Conservation (phyloP, 805 yeast species). For the Saccharomycopsis fermentans region DNA sequence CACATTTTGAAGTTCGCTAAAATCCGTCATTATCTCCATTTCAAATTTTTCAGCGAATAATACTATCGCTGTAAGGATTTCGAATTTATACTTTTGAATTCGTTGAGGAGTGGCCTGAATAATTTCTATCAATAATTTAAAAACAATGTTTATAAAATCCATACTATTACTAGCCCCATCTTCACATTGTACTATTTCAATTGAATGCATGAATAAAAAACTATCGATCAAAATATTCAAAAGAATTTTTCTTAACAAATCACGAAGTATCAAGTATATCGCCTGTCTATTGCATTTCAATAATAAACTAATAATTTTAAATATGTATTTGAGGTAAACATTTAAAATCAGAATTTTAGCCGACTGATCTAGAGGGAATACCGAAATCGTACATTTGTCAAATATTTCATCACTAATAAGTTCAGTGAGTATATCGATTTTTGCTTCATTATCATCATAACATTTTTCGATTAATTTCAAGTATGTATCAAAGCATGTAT, state of each 20-base stretch:
- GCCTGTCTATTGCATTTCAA: not conserved
- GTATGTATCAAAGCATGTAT: not conserved
- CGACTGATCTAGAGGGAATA: not conserved
- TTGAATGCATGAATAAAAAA: conserved; percentile 2
- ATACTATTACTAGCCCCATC: not conserved
- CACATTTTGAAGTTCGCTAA: not conserved
- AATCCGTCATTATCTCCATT: not conserved
- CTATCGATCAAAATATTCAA: conserved; percentile 4
- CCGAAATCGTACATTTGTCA: not conserved
- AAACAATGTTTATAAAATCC: not conserved
- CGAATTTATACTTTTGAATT: conserved; percentile 6
- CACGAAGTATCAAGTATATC: not conserved
- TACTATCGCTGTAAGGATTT: conserved; percentile 4
- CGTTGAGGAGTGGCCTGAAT: not conserved
- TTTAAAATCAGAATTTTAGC: not conserved
- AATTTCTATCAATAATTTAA: not conserved
- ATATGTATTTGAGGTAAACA: not conserved
- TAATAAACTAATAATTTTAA: not conserved
- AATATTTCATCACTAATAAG: not conserved
- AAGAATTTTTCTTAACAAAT: not conserved
- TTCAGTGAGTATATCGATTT: not conserved
- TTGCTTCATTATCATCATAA: not conserved
- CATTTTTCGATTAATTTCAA: not conserved
- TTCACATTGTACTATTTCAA: not conserved
- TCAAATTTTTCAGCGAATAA: conserved; percentile 3